Evolutionary conservation across 1,284 basidiomycete genomes (phyloP), one percentile per base, ranked within the genome.

Genomic region (Takashimella tepidaria): DNA sequence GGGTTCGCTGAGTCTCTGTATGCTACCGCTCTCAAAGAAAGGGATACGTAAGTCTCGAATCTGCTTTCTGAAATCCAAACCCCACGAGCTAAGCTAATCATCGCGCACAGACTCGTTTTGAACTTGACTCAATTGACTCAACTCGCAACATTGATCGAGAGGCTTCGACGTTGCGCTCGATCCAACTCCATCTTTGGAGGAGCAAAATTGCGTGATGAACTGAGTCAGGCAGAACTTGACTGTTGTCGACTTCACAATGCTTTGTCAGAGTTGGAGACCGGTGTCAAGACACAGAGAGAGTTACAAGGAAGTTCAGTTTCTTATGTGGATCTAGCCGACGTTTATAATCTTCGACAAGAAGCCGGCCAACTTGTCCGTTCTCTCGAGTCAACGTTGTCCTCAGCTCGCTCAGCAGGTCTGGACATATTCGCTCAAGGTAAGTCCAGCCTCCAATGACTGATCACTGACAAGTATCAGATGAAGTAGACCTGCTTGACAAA

Each of bases 1-100:
- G 84, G 82, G 58, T 82, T 89, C 53, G 80, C 91, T 6, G 92
- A 98, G 74, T 91, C 87, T 47, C 80, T 84, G 2, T 85, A 87
- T 70, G 80, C 80, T 3, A 74, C 84, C 37, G 85, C 85, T 1
- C 63, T 91, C 5, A 80, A 68, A 4, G 66, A 73, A 37, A 8
- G 31, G 16, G 31, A 37, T 16, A 37, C 16, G 31, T 37, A 16
- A 56, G 50, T 64, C 8, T n/a, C n/a, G n/a, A n/a, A n/a, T n/a
- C n/a, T n/a, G n/a, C n/a, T n/a, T n/a, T n/a, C n/a, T n/a, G n/a
- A n/a, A n/a, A n/a, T n/a, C n/a, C n/a, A n/a, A n/a, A n/a, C n/a
- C n/a, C n/a, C n/a, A n/a, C n/a, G n/a, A n/a, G n/a, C n/a, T n/a
- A n/a, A n/a, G n/a, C n/a, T n/a, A n/a, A n/a, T n/a, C n/a, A n/a